phyloP scores from a whole-genome alignment of 371 early-diverging fungal species.

The Lichtheimia corymbifera region DNA sequence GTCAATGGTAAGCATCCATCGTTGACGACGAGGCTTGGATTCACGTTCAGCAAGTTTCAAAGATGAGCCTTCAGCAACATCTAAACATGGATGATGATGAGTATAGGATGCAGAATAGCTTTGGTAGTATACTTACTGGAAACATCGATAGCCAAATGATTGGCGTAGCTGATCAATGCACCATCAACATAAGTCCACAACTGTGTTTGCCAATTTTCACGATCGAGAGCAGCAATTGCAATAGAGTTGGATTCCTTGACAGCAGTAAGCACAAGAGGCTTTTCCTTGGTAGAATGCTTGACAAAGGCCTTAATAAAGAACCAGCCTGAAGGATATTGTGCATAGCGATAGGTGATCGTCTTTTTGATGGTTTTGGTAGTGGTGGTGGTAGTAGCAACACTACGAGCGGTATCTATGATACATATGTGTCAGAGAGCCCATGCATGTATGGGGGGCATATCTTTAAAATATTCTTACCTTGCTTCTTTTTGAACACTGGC shows the following conservation, averaged over 20 bases:
- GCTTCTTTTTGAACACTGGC: conserved; percentile 50
- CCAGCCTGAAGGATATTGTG: conserved; percentile 44
- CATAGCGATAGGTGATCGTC: conserved; percentile 36
- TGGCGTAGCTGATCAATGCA: conserved; percentile 51
- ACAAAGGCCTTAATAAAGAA: conserved; percentile 41
- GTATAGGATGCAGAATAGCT: neutral
- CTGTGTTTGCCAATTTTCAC: conserved; percentile 42
- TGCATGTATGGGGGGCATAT: neutral
- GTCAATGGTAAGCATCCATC: conserved; percentile 32
- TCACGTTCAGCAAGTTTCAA: conserved; percentile 23
- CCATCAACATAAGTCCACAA: conserved; percentile 56
- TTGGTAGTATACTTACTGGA: neutral
- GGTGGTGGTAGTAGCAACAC: neutral
- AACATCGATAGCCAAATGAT: conserved; percentile 44
- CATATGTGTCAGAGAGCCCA: neutral
- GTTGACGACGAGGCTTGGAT: conserved; percentile 18
- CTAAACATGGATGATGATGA: conserved; percentile 11
- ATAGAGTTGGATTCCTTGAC: conserved; percentile 22
- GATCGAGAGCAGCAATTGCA: conserved; percentile 23
- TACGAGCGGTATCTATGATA: neutral
- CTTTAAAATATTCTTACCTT: conserved; percentile 15
- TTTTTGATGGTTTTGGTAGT: conserved; percentile 25
- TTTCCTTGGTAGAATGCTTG: conserved; percentile 33
- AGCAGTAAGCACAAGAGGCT: conserved; percentile 40
- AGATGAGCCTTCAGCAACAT: conserved; percentile 20